A percentile compares a stretch with the other conserved stretches of the same genome.
phyloP scores from a whole-genome alignment of 495 filamentous ascomycete species.

The Daldinia decipiens region DNA sequence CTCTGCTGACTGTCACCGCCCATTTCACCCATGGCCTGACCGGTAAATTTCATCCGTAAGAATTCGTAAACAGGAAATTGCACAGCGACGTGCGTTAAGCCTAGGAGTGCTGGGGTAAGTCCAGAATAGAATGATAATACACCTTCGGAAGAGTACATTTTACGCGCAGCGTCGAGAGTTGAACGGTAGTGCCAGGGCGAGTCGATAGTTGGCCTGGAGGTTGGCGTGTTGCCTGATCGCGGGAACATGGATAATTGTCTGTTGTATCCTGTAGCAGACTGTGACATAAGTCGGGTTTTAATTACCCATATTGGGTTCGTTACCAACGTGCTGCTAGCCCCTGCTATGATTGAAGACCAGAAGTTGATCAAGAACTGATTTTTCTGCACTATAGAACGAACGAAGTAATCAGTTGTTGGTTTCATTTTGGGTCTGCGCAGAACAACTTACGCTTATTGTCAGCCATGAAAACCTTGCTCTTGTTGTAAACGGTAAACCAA shows the following conservation, averaged over 20 bases:
- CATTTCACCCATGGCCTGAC: conserved; percentile 78
- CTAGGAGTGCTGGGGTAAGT: conserved; percentile 88
- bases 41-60: conserved; percentile 90
- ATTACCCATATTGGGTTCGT: conserved; percentile 99
- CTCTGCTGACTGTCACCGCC: conserved; percentile 49
- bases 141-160: conserved; percentile 94
- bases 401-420: conserved; percentile 22
- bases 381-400: conserved; percentile 46
- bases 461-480: conserved; percentile 76
- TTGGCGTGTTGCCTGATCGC: conserved; percentile 58
- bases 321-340: conserved; percentile 88
- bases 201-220: conserved; percentile 60
- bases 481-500: conserved; percentile 95
- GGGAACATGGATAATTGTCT: conserved; percentile 55
- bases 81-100: conserved; percentile 94
- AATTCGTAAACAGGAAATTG: conserved; percentile 98
- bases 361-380: conserved; percentile 63
- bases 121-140: conserved; percentile 94
- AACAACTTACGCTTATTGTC: conserved; percentile 69
- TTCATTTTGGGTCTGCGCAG: neutral
- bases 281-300: conserved; percentile 97
- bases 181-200: conserved; percentile 88
- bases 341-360: conserved; percentile 86
- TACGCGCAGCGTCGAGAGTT: conserved; percentile 88
- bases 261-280: conserved; percentile 59